Evolutionary conservation across 2,329 filamentous ascomycete genomes (phyloP).

Genomic region (Verticillium nubilum): DNA sequence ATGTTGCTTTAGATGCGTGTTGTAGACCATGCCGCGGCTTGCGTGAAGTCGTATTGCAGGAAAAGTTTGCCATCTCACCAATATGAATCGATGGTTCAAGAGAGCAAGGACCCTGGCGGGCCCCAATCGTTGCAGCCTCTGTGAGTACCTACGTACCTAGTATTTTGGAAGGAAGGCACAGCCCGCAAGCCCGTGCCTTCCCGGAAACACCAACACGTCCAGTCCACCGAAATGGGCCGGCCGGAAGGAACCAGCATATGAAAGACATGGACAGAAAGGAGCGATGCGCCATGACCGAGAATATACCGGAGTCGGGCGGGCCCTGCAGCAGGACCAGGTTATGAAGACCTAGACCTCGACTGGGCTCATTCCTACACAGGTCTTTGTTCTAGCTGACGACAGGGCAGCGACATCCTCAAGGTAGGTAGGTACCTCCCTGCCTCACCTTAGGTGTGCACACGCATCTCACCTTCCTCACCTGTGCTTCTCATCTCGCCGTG

Average conservation of each 20-base stretch:
- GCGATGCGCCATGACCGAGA: neutral
- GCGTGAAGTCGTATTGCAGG: neutral
- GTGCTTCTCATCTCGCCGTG: neutral
- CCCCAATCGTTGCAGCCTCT: neutral
- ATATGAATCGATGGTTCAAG: neutral
- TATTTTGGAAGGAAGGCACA: neutral
- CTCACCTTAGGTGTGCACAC: neutral
- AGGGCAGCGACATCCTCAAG: neutral
- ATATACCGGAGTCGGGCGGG: neutral
- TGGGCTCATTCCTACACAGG: neutral
- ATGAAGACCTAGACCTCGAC: neutral
- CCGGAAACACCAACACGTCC: neutral
- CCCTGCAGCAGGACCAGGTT: neutral
- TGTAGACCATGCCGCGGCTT: neutral
- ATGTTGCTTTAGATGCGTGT: neutral
- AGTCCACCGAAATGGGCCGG: neutral
- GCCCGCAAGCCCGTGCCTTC: neutral
- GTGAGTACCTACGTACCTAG: too few species aligned
- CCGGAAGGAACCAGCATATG: neutral
- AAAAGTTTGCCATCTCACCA: neutral
- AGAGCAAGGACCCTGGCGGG: neutral
- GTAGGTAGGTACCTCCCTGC: too few species aligned
- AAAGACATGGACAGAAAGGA: neutral
- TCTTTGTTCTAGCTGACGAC: too few species aligned
- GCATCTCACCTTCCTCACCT: neutral